A percentile compares a stretch with the other conserved stretches of the same genome.
Evolutionary conservation across 2,329 filamentous ascomycete species (phyloP).

Genomic region (Sporothrix globosa): DNA sequence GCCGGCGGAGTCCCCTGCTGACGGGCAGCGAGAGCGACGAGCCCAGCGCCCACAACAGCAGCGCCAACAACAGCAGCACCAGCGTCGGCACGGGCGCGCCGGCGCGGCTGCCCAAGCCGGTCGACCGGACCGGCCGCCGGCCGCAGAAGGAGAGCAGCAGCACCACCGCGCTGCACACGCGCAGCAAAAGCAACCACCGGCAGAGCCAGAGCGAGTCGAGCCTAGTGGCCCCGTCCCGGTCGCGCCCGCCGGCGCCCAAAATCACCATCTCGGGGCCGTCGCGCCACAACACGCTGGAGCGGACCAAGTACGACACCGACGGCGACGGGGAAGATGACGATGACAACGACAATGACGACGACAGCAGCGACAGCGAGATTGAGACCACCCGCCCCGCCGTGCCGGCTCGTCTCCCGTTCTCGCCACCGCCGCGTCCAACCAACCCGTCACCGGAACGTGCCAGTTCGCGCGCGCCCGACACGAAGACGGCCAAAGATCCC

Average conservation of each 20-base stretch:
- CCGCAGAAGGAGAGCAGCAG: no score
- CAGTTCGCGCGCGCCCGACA: no score
- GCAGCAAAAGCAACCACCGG: slow-evolving; percentile 4
- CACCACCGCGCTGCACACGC: no score
- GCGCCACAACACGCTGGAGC: background rate
- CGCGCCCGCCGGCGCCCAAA: background rate
- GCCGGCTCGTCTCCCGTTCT: no score
- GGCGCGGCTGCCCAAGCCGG: no score
- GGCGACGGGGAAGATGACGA: background rate
- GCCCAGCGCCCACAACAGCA: background rate
- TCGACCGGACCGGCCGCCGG: no score
- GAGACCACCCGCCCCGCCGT: background rate
- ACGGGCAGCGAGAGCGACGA: background rate
- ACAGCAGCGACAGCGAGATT: background rate
- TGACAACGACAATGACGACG: background rate
- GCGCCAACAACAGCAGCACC: background rate
- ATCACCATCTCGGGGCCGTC: slow-evolving; percentile 18
- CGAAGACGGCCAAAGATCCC: no score
- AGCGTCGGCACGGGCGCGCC: no score
- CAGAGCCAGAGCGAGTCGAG: slow-evolving; percentile 26
- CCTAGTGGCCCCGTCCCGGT: background rate
- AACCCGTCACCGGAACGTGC: background rate
- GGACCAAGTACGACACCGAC: background rate
- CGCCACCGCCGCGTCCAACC: no score
- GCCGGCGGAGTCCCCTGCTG: background rate